phyloP scores from a whole-genome alignment of 2,329 filamentous ascomycete species.

The Pyricularia grisea region DNA sequence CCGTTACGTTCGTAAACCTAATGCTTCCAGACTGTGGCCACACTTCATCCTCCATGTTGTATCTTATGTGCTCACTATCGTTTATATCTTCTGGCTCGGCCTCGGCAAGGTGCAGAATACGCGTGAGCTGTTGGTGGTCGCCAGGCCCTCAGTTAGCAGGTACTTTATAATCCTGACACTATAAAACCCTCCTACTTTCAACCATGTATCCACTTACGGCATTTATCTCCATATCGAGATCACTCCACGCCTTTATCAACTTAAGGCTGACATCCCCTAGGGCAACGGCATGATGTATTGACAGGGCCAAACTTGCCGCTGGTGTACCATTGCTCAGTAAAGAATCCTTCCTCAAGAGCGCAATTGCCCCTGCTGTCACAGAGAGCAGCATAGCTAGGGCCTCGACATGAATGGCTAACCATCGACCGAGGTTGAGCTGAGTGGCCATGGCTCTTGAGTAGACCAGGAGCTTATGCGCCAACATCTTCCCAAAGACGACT shows the following conservation, averaged over 20 bases:
- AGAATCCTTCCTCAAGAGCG: slow-evolving; percentile 50
- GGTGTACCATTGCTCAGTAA: not conserved
- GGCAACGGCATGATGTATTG: slow-evolving; percentile 44
- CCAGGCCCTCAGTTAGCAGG: not conserved
- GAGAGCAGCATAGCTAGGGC: not conserved
- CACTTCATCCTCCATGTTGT: slow-evolving; percentile 2
- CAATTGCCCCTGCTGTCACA: slow-evolving; percentile 72
- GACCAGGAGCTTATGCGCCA: slow-evolving; percentile 19
- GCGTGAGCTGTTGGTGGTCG: not conserved
- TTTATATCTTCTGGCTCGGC: slow-evolving; percentile 2
- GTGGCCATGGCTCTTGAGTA: slow-evolving; percentile 21
- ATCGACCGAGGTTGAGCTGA: slow-evolving; percentile 65
- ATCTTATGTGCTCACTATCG: not conserved
- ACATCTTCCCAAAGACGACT: slow-evolving; percentile 15
- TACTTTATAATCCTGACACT: not conserved
- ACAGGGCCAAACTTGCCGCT: slow-evolving; percentile 38
- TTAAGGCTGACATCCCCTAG: slow-evolving; percentile 41
- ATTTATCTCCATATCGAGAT: slow-evolving; percentile 47
- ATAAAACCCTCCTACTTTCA: not conserved
- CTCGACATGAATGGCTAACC: slow-evolving; percentile 83
- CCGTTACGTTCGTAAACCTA: slow-evolving; percentile 18
- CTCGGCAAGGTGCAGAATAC: not conserved
- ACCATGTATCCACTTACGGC: slow-evolving; percentile 26
- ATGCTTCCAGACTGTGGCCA: slow-evolving; percentile 19
- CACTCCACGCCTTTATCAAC: slow-evolving; percentile 44